Conservation (phyloP, 2,329 filamentous ascomycete genomes). For the Coniochaeta pulveracea region DNA sequence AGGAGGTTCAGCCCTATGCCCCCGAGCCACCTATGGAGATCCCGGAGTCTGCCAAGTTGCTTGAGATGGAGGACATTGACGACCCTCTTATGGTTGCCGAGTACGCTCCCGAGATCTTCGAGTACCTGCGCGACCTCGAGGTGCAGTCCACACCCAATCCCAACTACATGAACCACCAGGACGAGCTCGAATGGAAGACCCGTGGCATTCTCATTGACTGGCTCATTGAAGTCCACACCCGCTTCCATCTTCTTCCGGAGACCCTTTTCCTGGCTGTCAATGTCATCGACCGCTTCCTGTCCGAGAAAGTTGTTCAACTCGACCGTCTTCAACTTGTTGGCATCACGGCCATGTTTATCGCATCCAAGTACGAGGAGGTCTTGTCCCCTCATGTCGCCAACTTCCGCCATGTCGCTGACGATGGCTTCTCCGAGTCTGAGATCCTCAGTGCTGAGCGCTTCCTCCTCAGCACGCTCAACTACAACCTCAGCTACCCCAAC, state of each 20-base stretch:
- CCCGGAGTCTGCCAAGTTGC: slow-evolving; percentile 39
- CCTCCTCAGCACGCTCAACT: slow-evolving; percentile 81
- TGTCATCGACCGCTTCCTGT: slow-evolving; percentile 96
- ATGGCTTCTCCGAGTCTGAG: slow-evolving; percentile 89
- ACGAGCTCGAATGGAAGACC: slow-evolving; percentile 96
- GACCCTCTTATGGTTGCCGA: slow-evolving; percentile 97
- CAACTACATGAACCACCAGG: slow-evolving; percentile 90
- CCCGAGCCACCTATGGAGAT: slow-evolving; percentile 16
- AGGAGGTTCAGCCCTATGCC: slow-evolving; percentile 16
- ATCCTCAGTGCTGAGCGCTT: slow-evolving; percentile 96
- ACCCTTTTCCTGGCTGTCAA: slow-evolving; percentile 95
- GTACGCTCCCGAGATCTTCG: slow-evolving; percentile 94
- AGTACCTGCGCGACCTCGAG: slow-evolving; percentile 86
- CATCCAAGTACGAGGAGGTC: slow-evolving; percentile 97
- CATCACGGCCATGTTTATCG: slow-evolving; percentile 98
- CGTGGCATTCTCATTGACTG: slow-evolving; percentile 95
- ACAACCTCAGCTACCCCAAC: slow-evolving; percentile 96
- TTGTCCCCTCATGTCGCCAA: slow-evolving; percentile 93
- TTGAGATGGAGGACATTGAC: slow-evolving; percentile 80
- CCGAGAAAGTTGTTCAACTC: slow-evolving; percentile 87
- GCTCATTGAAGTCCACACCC: slow-evolving; percentile 96
- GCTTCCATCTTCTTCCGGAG: slow-evolving; percentile 90
- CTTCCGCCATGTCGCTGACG: slow-evolving; percentile 93
- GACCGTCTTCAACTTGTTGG: slow-evolving; percentile 94
- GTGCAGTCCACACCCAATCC: slow-evolving; percentile 70